Conservation (phyloP, 2,329 filamentous ascomycete species). For the Scedosporium dehoogii region DNA sequence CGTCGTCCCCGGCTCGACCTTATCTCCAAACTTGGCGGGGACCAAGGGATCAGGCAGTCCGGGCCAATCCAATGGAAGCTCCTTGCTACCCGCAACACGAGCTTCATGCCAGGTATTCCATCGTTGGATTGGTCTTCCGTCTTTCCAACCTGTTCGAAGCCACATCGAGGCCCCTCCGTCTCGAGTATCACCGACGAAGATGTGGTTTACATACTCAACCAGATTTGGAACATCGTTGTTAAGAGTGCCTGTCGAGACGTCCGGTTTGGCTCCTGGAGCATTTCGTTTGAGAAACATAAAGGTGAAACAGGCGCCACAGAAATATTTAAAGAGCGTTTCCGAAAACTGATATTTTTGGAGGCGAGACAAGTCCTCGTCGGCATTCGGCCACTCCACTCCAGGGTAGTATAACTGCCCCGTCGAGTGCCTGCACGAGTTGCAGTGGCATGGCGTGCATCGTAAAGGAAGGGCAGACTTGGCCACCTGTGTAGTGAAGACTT, state of each 20-base stretch:
- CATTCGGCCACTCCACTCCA: constrained; percentile 25
- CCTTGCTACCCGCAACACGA: constrained; percentile 10
- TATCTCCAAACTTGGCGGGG: constrained; percentile 8
- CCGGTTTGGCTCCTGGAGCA: constrained; percentile 14
- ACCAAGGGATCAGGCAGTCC: background rate
- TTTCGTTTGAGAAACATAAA: constrained; percentile 28
- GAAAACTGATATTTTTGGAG: constrained; percentile 28
- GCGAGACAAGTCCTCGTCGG: constrained; percentile 15
- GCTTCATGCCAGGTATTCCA: constrained; percentile 16
- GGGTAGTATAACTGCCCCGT: constrained; percentile 31
- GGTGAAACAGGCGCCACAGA: constrained; percentile 32
- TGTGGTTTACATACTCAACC: constrained; percentile 24
- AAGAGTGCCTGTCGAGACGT: constrained; percentile 28
- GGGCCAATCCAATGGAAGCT: constrained; percentile 22
- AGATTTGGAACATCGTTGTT: constrained; percentile 19
- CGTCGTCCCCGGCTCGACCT: constrained; percentile 15
- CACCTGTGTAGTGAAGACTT: constrained; percentile 27
- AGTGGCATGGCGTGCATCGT: constrained; percentile 33
- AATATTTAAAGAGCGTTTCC: constrained; percentile 21
- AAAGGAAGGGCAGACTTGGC: constrained; percentile 28
- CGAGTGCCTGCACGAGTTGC: constrained; percentile 35
- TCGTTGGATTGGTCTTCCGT: constrained; percentile 14
- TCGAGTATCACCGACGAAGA: constrained; percentile 37
- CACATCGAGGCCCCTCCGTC: constrained; percentile 42
- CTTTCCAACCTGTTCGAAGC: constrained; percentile 25